Base-by-base conservation (phyloP, 2,329 filamentous ascomycete species). In the Verticillium tricorpus region DNA sequence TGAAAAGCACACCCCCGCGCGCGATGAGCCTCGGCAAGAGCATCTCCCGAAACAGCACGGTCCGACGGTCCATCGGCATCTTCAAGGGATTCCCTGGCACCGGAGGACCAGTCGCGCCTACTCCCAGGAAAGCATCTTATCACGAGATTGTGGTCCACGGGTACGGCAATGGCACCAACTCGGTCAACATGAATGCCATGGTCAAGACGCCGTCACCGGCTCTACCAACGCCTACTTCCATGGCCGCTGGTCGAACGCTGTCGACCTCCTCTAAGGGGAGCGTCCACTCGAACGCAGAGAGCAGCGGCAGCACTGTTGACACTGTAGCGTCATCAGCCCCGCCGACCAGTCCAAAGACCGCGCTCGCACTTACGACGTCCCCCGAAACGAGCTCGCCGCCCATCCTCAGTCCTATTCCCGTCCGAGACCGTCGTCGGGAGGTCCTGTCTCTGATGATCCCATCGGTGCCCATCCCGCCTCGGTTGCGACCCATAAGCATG, bases 131-230 rank as follows among this genome's bases (percentile, higher is more conserved):
- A 9, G 56, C 57, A 1, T 73, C 77, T 17, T 79, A 80, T 62
- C 79, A 81, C 60, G 83, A 86, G 67, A 84, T 85, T 32, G 72
- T 84, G 0, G 76, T 85, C 7, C 76, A 79, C 5, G 81, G 82
- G 0, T 85, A 85, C 62, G 83, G 82, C 11, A 85, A 85, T 57
- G 82, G 81, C 1, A 82, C 78, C 2, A 81, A 81, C 39, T 66
- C 72, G 1, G 75, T 77, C 4, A 72, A 64, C 25, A 54, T 73
- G 6, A 69, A 39, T 22, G 56, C 56, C 34, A 56, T 32, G 34
- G 31, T 19, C 31, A 50, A 50, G 40, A 50, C 40, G 22, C 40
- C 40, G 11, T 50, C 40, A n/a, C 40, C 40, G 8, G 19, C 25
- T n/a, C 9, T 25, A 39, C n/a, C 37, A 25, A 3, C 3, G 14